A percentile compares a stretch with the other conserved stretches of the same genome.
Conservation (phyloP, 768 basidiomycete genomes). For the Russula foetens region DNA sequence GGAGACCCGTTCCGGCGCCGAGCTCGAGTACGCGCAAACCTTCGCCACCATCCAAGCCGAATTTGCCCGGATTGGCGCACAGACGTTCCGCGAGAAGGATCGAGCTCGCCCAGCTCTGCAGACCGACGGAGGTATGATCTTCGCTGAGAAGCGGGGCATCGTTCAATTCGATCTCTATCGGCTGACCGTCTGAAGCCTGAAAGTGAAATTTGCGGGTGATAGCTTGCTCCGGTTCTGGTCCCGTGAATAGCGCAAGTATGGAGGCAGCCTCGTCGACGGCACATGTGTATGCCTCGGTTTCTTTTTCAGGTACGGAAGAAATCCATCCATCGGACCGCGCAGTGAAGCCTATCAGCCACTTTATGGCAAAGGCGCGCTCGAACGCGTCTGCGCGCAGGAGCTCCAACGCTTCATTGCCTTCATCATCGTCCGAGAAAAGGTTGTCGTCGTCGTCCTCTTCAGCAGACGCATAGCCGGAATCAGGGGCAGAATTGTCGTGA, state of each 20-base stretch:
- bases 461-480: slow-evolving; percentile 75
- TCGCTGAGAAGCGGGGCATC: slow-evolving; percentile 55
- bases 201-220: slow-evolving; percentile 50
- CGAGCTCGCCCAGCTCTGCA: slow-evolving; percentile 81
- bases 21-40: slow-evolving; percentile 51
- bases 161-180: slow-evolving; percentile 49
- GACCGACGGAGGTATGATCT: slow-evolving; percentile 73
- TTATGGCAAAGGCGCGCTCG: slow-evolving; percentile 60
- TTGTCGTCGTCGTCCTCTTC: slow-evolving; percentile 25
- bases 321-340: slow-evolving; percentile 51
- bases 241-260: slow-evolving; percentile 46
- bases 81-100: slow-evolving; percentile 63
- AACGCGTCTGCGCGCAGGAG: slow-evolving; percentile 52
- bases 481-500: slow-evolving; percentile 42
- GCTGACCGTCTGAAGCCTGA: slow-evolving; percentile 19
- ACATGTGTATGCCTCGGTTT: slow-evolving; percentile 33
- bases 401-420: slow-evolving; percentile 30
- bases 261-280: slow-evolving; percentile 51
- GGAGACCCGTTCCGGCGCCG: slow-evolving; percentile 78
- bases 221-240: slow-evolving; percentile 33
- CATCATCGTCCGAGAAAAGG: slow-evolving; percentile 8
- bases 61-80: slow-evolving; percentile 39
- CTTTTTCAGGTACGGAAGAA: slow-evolving; percentile 22
- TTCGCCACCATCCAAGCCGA: slow-evolving; percentile 26
- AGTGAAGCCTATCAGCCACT: slow-evolving; percentile 68